phyloP scores from a whole-genome alignment of 176 grass and related monocot genomes.

The Secale cereale region DNA sequence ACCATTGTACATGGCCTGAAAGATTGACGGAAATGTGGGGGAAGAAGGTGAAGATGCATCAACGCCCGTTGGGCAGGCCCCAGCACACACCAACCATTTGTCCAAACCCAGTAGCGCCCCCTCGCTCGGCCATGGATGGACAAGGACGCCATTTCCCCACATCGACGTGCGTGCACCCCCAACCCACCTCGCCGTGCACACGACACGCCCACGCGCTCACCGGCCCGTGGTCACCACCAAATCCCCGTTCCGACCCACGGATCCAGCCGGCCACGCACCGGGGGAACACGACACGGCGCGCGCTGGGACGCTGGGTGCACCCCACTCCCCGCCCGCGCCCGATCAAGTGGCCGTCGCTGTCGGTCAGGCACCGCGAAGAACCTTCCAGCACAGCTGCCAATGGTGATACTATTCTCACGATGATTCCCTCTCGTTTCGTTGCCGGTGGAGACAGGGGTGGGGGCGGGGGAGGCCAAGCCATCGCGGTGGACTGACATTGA shows the following conservation, averaged over 20 bases:
- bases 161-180: too few species aligned
- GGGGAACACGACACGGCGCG: background rate
- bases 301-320: background rate
- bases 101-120: too few species aligned
- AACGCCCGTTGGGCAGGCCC: too few species aligned
- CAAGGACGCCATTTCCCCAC: too few species aligned
- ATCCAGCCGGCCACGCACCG: background rate
- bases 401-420: background rate
- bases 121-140: too few species aligned
- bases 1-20: too few species aligned
- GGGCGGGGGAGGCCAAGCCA: too few species aligned
- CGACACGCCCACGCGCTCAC: too few species aligned
- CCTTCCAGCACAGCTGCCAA: background rate
- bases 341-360: background rate
- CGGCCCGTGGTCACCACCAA: background rate
- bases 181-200: too few species aligned
- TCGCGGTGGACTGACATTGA: background rate
- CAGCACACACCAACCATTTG: too few species aligned
- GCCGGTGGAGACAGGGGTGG: background rate
- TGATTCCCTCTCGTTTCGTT: background rate
- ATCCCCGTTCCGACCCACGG: background rate
- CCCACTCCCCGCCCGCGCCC: background rate
- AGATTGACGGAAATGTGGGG: too few species aligned
- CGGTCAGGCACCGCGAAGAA: background rate
- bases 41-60: too few species aligned